Evolutionary conservation across 202 grass and related monocot species (phyloP), one percentile per base, ranked within the genome.

Genomic region (Carex arenaria): DNA sequence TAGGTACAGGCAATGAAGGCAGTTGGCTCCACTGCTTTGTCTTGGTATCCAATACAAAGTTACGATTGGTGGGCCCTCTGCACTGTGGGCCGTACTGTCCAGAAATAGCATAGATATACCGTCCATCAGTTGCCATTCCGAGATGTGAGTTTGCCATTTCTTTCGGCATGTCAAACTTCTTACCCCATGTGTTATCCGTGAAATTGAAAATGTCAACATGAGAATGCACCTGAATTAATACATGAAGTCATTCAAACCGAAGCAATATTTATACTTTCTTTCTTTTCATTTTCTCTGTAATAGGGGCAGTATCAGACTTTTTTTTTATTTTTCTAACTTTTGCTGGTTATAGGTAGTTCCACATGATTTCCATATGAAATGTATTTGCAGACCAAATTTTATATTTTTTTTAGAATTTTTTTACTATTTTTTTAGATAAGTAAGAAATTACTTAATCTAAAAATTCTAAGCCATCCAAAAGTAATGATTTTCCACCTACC

Each of bases 201-300:
- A 97, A 91, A 85, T 91, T 93, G 66, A 91, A 97, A 15, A 97
- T 84, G 83, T 94, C 94, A 10, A 94, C 90, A 88, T 97, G 92
- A 87, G 90, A 93, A 92, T 97, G 92, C 4, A 97, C 94, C 94
- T 97, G 17, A 72, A 49, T 47, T 42, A 49, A 49, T 45, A 22
- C 69, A 72, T 51, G 26, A 72, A 72, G 15, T 20, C n/a, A 5
- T 19, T 45, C 19, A 2, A 4, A 6, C 1, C 8, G 19, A 14
- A 20, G n/a, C 18, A 7, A 1, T 22, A 64, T 5, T 64, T 64
- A 30, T 26, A 64, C 10, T 31, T 64, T 3, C 23, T 3, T 26
- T 26, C 26, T 26, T 64, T 64, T 31, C 13, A 10, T 12, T 4
- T 64, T 20, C 13, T 30, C 31, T 28, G 4, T 5, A 32, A 12